Percentiles rank a stretch among this genome's conserved stretches.
Conservation (phyloP, 2,329 filamentous ascomycete genomes). For the Trichoderma sp. region DNA sequence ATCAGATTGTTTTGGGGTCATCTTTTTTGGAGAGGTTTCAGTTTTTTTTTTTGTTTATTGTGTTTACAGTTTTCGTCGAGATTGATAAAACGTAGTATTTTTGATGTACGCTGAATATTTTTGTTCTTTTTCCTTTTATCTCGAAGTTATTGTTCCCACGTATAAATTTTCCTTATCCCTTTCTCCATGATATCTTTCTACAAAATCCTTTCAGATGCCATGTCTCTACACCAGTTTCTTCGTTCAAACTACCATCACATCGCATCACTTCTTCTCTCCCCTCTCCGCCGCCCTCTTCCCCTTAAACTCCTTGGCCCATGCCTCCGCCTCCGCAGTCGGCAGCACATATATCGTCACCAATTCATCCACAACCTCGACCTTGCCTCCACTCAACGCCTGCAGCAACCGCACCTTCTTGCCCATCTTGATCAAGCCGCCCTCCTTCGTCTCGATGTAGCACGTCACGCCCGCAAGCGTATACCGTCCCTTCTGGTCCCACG, state of each 20-base stretch:
- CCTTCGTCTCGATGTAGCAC: conserved; percentile 81
- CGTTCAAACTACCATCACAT: not conserved
- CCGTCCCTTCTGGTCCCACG: conserved; percentile 71
- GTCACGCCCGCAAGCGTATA: conserved; percentile 69
- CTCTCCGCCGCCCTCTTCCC: conserved; percentile 58
- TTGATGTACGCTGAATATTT: not conserved
- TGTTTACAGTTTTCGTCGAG: not conserved
- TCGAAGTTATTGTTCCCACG: not conserved
- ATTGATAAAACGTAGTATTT: not conserved
- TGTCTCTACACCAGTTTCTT: not conserved
- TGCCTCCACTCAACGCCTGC: conserved; percentile 70
- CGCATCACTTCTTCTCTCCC: conserved; percentile 24
- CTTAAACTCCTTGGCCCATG: conserved; percentile 87
- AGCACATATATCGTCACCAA: conserved; percentile 80
- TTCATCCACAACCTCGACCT: conserved; percentile 83
- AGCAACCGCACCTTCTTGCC: conserved; percentile 79
- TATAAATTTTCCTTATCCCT: not conserved
- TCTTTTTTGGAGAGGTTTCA: not conserved
- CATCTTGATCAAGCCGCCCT: conserved; percentile 80
- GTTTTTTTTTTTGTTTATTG: not conserved
- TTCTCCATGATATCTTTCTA: not conserved
- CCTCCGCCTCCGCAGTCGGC: conserved; percentile 63
- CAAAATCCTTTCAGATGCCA: not conserved
- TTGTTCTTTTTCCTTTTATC: not conserved
- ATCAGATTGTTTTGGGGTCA: not conserved